Conservation (phyloP, 1,139 yeast species). For the Trichomonascaceae sp. region DNA sequence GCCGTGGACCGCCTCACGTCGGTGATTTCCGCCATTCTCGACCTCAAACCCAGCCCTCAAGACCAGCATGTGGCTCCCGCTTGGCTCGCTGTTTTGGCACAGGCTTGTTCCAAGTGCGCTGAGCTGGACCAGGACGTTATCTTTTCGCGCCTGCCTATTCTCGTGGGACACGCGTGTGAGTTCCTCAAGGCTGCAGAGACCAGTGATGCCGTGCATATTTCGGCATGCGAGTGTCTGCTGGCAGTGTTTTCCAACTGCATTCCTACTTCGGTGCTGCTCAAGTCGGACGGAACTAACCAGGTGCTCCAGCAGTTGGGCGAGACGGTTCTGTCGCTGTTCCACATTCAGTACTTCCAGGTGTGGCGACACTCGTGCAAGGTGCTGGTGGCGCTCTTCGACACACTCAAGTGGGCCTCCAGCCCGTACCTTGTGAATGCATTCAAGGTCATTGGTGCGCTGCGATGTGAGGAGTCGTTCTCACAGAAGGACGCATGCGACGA, state of each 20-base stretch:
- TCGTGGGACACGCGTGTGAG: constrained; percentile 43
- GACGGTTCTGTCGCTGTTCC: constrained; percentile 40
- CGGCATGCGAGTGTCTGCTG: constrained; percentile 78
- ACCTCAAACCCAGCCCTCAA: constrained; percentile 65
- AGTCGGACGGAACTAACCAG: constrained; percentile 45
- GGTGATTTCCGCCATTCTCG: constrained; percentile 60
- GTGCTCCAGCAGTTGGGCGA: constrained; percentile 40
- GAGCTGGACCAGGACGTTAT: constrained; percentile 45
- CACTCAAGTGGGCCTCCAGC: constrained; percentile 52
- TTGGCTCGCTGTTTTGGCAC: constrained; percentile 91
- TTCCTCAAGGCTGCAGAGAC: constrained; percentile 49
- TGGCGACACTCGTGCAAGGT: constrained; percentile 65
- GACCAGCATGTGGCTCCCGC: constrained; percentile 83
- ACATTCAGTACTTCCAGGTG: constrained; percentile 66
- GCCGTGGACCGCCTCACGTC: constrained; percentile 43
- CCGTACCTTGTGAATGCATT: constrained; percentile 61
- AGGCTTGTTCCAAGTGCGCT: constrained; percentile 63
- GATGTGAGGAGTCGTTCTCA: constrained; percentile 62
- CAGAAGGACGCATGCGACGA: constrained; percentile 72
- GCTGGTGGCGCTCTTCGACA: constrained; percentile 48
- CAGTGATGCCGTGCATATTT: constrained; percentile 48
- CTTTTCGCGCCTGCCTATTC: constrained; percentile 40
- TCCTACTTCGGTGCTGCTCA: constrained; percentile 43
- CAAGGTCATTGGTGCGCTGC: constrained; percentile 70
- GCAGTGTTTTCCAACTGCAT: constrained; percentile 59